phyloP scores from a whole-genome alignment of 208 protist species.

The Wallacemonas sp. region DNA sequence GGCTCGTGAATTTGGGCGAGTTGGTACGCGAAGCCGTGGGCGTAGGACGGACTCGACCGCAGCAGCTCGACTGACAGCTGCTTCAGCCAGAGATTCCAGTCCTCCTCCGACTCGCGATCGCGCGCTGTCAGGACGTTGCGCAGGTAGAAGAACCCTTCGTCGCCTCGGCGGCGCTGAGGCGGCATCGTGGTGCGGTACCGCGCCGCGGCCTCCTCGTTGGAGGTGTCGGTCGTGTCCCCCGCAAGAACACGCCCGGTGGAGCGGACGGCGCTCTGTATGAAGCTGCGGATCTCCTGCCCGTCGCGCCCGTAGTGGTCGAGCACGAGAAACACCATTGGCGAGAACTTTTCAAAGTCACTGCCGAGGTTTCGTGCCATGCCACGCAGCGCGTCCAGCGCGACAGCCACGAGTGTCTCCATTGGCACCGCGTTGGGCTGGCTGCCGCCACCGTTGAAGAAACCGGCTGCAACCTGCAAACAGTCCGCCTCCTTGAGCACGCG shows the following conservation, averaged over 20 bases:
- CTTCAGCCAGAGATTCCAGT: conserved; percentile 84
- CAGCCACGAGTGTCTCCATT: conserved; percentile 53
- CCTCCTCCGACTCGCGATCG: conserved; percentile 71
- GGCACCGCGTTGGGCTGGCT: conserved; percentile 18
- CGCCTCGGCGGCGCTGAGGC: conserved; percentile 34
- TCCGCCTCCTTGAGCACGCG: conserved; percentile 73
- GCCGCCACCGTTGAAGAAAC: conserved; percentile 7
- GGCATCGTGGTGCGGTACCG: conserved; percentile 36
- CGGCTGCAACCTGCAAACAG: conserved; percentile 13
- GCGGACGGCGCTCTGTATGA: conserved; percentile 36
- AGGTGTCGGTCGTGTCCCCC: conserved; percentile 11
- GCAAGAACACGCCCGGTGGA: conserved; percentile 47
- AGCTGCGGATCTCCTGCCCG: conserved; percentile 40
- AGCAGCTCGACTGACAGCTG: conserved; percentile 85
- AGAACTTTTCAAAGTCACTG: conserved; percentile 82
- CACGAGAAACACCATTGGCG: conserved; percentile 64
- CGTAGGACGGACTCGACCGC: conserved; percentile 73
- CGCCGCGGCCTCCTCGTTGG: conserved; percentile 31
- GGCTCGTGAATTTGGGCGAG: conserved; percentile 84
- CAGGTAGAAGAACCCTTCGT: conserved; percentile 62
- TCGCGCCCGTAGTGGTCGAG: conserved; percentile 66
- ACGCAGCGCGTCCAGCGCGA: conserved; percentile 59
- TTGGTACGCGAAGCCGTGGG: conserved; percentile 70
- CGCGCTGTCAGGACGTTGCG: conserved; percentile 52
- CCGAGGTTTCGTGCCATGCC: conserved; percentile 79